Base-by-base conservation (phyloP, 441 rosid genomes). In the Corymbia calophylla region DNA sequence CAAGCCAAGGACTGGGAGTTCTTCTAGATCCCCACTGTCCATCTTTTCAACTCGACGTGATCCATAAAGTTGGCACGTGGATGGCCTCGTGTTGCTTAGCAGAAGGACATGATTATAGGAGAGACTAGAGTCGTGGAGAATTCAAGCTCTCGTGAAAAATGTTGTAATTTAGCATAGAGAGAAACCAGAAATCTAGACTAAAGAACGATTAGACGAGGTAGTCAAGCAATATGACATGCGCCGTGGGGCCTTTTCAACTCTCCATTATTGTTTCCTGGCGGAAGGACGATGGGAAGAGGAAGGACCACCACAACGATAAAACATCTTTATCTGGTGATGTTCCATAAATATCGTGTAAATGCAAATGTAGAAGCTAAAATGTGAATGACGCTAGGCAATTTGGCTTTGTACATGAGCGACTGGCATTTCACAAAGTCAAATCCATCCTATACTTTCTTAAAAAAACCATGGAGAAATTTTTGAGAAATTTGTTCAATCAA, bases 271-370 rank as follows among this genome's bases (percentile, higher is more conserved):
- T 58, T 58, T 58, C 14, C 31, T 5, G 7, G 12, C 11, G 64
- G n/a, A 58, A 58, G 31, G 32, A 62, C 31, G 56, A 62, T 29
- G 31, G 31, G 68, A 13, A 14, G 32, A 62, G 17, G 68, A 62
- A 15, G 8, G 32, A 27, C 32, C 31, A 13, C 17, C 1, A 13
- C 4, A 2, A 3, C 31, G 13, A 4, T 0, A 32, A 3, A 35
- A 62, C 68, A 62, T 29, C 0, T 62, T 62, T 62, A 29, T 62
- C 68, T 29, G 16, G 68, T n/a, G 17, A 62, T 29, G 32, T 62
- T 62, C 29, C 68, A 29, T 6, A 62, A 27, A 29, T 62, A 29
- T 62, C 15, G 68, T 6, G 68, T 6, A 12, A 29, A 62, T 62
- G 17, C 68, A 62, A 62, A 29, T 29, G 68, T 29, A 7, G 8